Evolutionary conservation across 257 asterid species (phyloP).

Genomic region (Phtheirospermum japonicum): DNA sequence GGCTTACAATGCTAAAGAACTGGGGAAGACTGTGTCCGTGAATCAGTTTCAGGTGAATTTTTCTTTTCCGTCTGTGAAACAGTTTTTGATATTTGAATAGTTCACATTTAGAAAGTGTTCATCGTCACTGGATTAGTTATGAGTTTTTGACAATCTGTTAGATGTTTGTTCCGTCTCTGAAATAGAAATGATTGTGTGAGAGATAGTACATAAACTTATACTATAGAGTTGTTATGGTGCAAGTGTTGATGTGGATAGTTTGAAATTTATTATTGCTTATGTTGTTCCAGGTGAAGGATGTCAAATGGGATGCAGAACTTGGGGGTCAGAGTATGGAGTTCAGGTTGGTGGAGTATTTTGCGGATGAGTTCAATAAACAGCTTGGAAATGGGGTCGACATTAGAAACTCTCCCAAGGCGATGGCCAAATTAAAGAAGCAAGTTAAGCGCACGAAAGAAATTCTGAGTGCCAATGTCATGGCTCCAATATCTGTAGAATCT

Average conservation of each 20-base stretch:
- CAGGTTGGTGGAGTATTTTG: conserved; percentile 88
- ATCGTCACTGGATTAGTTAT: conserved; percentile 12
- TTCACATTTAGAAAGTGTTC: conserved; percentile 1
- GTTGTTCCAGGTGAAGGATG: conserved; percentile 85
- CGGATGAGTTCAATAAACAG: conserved; percentile 88
- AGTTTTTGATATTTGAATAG: conserved; percentile 1
- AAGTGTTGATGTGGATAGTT: conserved; percentile 8
- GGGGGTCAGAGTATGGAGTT: conserved; percentile 95
- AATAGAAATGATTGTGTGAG: not conserved
- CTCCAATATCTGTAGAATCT: conserved; percentile 97
- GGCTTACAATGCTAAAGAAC: conserved; percentile 76
- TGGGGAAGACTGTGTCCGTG: conserved; percentile 70
- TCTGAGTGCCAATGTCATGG: conserved; percentile 86
- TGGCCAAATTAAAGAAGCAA: conserved; percentile 97
- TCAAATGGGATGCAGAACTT: conserved; percentile 86
- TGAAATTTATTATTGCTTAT: conserved; percentile 26
- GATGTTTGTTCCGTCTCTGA: conserved; percentile 18
- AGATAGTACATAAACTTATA: not conserved
- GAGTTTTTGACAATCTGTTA: conserved; percentile 8
- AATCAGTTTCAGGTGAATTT: conserved; percentile 88
- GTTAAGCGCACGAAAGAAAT: conserved; percentile 97
- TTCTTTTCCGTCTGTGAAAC: not conserved
- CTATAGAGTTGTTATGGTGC: not conserved
- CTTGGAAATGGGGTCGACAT: conserved; percentile 77
- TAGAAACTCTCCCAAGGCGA: conserved; percentile 81